phyloP scores from a whole-genome alignment of 345 rosid species.

The Syzygium aromaticum region DNA sequence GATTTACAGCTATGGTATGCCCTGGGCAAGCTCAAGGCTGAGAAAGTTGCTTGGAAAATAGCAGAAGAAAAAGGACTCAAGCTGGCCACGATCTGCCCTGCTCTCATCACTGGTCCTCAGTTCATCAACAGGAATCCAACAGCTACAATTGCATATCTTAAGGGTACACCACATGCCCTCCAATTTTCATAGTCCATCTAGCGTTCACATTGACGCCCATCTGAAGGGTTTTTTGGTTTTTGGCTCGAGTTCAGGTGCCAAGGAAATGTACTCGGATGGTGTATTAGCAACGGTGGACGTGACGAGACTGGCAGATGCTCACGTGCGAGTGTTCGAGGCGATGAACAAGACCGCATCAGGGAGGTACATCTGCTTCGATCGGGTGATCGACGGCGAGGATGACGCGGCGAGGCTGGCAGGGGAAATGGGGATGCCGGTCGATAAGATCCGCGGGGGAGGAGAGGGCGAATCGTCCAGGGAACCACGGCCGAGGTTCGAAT shows the following conservation, averaged over 20 bases:
- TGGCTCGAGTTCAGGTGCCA: conserved; percentile 30
- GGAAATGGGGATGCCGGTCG: conserved; percentile 39
- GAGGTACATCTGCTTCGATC: conserved; percentile 62
- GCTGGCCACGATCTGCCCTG: conserved; percentile 57
- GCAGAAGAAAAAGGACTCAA: conserved; percentile 46
- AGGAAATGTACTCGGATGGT: conserved; percentile 52
- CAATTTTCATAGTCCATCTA: neutral
- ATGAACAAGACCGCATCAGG: conserved; percentile 50
- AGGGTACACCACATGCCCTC: conserved; percentile 25
- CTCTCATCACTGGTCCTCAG: conserved; percentile 57
- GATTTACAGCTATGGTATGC: conserved; percentile 70
- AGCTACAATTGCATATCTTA: conserved; percentile 55
- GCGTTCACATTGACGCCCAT: neutral
- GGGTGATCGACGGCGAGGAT: conserved; percentile 30
- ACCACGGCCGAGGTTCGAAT: neutral
- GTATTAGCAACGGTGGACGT: conserved; percentile 55
- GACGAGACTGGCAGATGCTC: conserved; percentile 56
- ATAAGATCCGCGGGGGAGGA: conserved; percentile 29
- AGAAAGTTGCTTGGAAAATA: conserved; percentile 55
- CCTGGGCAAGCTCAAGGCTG: conserved; percentile 85
- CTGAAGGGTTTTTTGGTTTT: neutral
- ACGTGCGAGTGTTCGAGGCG: conserved; percentile 44
- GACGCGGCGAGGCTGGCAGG: conserved; percentile 39
- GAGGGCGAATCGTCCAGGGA: neutral
- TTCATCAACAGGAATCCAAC: conserved; percentile 45